Percentiles rank a stretch among this genome's conserved stretches.
phyloP scores from a whole-genome alignment of 2,329 filamentous ascomycete genomes.

The Stagonosporopsis vannaccii region DNA sequence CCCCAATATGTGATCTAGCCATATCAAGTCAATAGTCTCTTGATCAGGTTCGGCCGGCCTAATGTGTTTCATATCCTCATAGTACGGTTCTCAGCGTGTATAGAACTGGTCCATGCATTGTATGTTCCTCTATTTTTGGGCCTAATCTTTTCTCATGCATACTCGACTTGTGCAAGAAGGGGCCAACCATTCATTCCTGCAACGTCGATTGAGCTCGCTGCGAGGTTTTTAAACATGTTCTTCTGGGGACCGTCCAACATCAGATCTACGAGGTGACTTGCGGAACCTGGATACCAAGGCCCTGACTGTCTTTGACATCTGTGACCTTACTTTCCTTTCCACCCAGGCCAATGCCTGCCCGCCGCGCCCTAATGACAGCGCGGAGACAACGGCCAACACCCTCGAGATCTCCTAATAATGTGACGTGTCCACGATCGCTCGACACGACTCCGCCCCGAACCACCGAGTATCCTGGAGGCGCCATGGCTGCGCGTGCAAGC shows the following conservation, averaged over 20 bases:
- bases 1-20: too few relatives aligned
- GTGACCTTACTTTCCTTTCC: conserved; percentile 67
- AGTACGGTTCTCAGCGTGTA: not conserved
- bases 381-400: conserved; percentile 78
- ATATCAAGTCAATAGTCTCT: too few relatives aligned
- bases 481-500: conserved; percentile 82
- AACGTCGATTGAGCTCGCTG: not conserved
- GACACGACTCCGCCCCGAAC: conserved; percentile 77
- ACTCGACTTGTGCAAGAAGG: not conserved
- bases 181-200: not conserved
- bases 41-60: too few relatives aligned
- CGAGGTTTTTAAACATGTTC: not conserved
- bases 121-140: not conserved
- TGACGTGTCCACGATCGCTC: conserved; percentile 86
- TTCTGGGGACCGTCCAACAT: not conserved
- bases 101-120: not conserved
- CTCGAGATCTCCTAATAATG: conserved; percentile 82
- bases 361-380: conserved; percentile 71
- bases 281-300: conserved; percentile 7
- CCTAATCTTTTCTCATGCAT: not conserved
- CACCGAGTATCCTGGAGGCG: conserved; percentile 79
- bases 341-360: conserved; percentile 77
- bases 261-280: not conserved
- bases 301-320: conserved; percentile 50
- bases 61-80: too few relatives aligned